Conservation (phyloP, 2,329 filamentous ascomycete species). For the Lachnellula arida region DNA sequence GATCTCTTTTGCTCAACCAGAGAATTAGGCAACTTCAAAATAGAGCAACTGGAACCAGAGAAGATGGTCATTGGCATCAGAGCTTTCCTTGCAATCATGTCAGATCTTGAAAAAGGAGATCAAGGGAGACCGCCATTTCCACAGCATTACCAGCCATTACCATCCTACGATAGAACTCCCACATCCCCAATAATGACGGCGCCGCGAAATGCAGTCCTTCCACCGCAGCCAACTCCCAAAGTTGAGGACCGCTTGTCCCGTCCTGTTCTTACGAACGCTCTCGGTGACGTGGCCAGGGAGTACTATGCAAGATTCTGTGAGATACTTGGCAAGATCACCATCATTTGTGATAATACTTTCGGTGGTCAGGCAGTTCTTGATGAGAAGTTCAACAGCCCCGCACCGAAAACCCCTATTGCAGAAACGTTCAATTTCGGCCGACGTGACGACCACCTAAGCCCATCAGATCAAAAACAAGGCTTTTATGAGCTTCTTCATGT, state of each 20-base stretch:
- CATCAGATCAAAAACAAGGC: conserved; percentile 80
- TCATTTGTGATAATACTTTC: conserved; percentile 95
- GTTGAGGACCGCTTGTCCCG: conserved; percentile 63
- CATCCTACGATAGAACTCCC: conserved; percentile 41
- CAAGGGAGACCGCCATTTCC: conserved; percentile 79
- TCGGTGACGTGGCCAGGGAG: conserved; percentile 74
- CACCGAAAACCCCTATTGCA: conserved; percentile 89
- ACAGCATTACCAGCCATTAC: conserved; percentile 49
- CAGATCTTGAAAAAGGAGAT: conserved; percentile 82
- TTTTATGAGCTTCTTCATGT: conserved; percentile 96
- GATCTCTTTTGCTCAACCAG: conserved; percentile 69
- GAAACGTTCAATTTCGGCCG: conserved; percentile 90
- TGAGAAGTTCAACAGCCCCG: conserved; percentile 84
- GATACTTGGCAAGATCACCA: conserved; percentile 90
- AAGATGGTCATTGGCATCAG: conserved; percentile 96
- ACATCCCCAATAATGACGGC: conserved; percentile 47
- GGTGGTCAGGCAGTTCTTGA: conserved; percentile 92
- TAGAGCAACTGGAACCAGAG: conserved; percentile 93
- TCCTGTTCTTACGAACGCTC: conserved; percentile 54
- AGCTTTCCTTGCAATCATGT: conserved; percentile 88
- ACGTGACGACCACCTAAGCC: conserved; percentile 68
- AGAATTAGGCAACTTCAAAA: conserved; percentile 56
- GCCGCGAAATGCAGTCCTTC: conserved; percentile 22
- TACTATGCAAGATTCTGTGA: conserved; percentile 92
- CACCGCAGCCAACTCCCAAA: conserved; percentile 24